Conservation (phyloP, 1,139 yeast species). For the Geotrichum fermentans region DNA sequence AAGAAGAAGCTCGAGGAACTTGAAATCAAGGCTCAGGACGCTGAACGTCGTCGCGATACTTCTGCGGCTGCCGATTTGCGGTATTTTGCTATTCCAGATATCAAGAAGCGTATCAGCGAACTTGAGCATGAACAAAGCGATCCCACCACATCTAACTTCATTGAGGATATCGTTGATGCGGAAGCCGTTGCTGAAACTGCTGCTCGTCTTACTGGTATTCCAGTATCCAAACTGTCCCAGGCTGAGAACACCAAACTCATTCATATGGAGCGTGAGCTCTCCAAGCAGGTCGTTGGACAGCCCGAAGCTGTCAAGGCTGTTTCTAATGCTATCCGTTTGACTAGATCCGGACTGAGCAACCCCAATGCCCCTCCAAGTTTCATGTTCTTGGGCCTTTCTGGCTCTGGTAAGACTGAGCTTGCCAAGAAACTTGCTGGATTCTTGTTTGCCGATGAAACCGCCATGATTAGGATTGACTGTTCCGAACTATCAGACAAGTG, state of each 20-base stretch:
- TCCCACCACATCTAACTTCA: constrained; percentile 47
- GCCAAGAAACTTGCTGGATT: constrained; percentile 96
- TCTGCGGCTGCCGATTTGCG: constrained; percentile 93
- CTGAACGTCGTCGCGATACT: constrained; percentile 94
- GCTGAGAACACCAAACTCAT: constrained; percentile 92
- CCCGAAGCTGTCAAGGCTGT: constrained; percentile 94
- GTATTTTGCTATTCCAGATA: constrained; percentile 93
- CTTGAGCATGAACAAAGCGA: constrained; percentile 73
- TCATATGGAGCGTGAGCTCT: constrained; percentile 84
- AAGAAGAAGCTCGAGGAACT: constrained; percentile 89
- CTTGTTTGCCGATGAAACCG: constrained; percentile 90
- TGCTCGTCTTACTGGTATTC: constrained; percentile 94
- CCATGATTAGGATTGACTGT: constrained; percentile 96
- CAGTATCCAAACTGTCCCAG: constrained; percentile 93
- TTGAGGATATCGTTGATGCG: constrained; percentile 84
- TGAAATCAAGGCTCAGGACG: constrained; percentile 88
- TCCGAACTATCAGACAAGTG: constrained; percentile 94
- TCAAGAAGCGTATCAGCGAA: constrained; percentile 66
- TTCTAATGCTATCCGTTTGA: constrained; percentile 85
- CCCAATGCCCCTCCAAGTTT: constrained; percentile 96
- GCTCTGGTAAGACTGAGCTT: constrained; percentile 96
- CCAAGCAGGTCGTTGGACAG: constrained; percentile 89
- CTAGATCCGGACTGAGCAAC: constrained; percentile 92
- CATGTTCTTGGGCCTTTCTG: constrained; percentile 90
- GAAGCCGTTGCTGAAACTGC: constrained; percentile 97